Percentiles rank a stretch among this genome's conserved stretches.
These are phyloP conservation scores for Heteromeles arbutifolia DNA, from an alignment of 306 rosid genomes.

Conservation along the genomic window DNA sequence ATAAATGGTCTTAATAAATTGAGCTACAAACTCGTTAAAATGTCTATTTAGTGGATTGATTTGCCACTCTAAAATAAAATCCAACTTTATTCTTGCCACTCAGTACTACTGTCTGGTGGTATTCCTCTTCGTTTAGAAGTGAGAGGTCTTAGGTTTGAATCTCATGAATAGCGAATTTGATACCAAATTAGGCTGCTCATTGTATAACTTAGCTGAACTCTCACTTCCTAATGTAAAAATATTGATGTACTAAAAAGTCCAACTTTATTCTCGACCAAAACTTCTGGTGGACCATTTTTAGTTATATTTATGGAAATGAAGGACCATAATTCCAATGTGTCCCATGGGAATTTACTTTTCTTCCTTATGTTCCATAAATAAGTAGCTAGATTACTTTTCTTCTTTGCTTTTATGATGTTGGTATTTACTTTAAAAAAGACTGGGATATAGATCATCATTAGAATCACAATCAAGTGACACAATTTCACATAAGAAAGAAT, in stretches of 20 bases:
- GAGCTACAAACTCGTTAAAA: no score
- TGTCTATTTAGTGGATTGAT: not conserved
- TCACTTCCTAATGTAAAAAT: no score
- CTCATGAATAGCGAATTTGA: no score
- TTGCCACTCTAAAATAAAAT: not conserved
- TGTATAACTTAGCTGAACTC: no score
- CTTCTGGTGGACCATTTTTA: slow-evolving; percentile 4
- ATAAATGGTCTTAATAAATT: no score
- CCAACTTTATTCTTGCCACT: not conserved
- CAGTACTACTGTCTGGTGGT: no score
- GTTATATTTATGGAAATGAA: not conserved
- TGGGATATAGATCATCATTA: slow-evolving; percentile 2
- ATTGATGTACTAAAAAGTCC: not conserved
- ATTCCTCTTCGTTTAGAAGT: no score
- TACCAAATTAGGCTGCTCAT: fast-evolving
- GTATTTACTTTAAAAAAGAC: slow-evolving; percentile 23
- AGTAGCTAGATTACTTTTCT: not conserved
- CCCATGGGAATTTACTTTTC: slow-evolving; percentile 3
- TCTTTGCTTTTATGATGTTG: slow-evolving; percentile 7
- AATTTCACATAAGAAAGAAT: slow-evolving; percentile 16
- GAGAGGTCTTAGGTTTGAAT: no score
- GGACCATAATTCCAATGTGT: slow-evolving; percentile 11
- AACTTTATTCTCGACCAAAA: not conserved
- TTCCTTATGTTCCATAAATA: slow-evolving; percentile 2
- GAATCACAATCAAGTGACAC: slow-evolving; percentile 15